Evolutionary conservation across 257 asterid species (phyloP), one percentile per base, ranked within the genome.

Genomic region (Solanum phureja): DNA sequence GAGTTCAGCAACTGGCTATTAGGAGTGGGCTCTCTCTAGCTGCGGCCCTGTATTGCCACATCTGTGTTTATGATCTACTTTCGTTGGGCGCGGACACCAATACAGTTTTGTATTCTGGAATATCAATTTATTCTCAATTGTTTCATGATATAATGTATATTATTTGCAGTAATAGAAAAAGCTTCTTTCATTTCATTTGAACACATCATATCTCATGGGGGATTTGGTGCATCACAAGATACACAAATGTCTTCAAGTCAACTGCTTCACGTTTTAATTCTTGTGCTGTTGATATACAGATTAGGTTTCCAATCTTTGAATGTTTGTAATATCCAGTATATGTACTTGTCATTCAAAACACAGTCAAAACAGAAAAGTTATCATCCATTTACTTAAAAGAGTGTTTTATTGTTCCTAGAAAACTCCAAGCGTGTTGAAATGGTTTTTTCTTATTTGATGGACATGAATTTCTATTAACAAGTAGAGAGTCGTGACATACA

Each of bases 61-160:
- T 68, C 49, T 16, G 21, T 87, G 83, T 83, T 83, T 72, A 29
- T 35, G 75, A 81, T 64, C 74, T 69, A 68, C 83, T 71, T 87
- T 33, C 83, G 33, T 31, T 37, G 56, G 88, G 72, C 33, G 69
- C 44, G 0, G 86, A 75, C 29, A 52, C 19, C 64, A 58, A 46
- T 88, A 56, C 79, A 88, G 90, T 88, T 88, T 88, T 88, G 89
- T 88, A 71, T 84, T 83, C 71, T 88, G 90, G 87, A 69, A 23
- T 33, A 35, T 84, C 58, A 85, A 62, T 84, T 83, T 44, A 29
- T 74, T 76, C 37, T 84, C 88, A 24, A 88, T 74, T 73, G 62
- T 84, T 88, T 66, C 87, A 88, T 23, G 86, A 84, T 84, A 84
- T 56, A 73, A 77, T 84, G 87, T 88, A 75, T 24, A 88, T 88